Conservation (phyloP, 768 basidiomycete species). For the Termitomyces sp. region DNA sequence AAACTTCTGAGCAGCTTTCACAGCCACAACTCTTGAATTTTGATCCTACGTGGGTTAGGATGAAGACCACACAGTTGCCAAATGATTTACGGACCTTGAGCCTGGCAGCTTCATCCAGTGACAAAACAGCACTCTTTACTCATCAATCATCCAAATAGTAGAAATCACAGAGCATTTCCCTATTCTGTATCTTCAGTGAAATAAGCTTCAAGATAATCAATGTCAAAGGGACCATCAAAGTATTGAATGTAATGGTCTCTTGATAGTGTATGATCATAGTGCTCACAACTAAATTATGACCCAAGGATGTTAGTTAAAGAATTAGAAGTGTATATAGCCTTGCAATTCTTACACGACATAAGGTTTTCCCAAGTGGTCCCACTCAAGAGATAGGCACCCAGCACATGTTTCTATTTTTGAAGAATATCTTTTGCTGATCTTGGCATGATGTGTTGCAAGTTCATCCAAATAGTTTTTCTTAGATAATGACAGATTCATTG, state of each 20-base stretch:
- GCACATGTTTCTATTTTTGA: not conserved
- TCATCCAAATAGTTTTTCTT: not conserved
- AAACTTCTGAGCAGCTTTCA: conserved; percentile 85
- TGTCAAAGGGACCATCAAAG: no score
- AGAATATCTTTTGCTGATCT: not conserved
- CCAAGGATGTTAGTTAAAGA: no score
- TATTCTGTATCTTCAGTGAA: conserved; percentile 32
- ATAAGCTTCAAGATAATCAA: no score
- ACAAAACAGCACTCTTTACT: conserved; percentile 87
- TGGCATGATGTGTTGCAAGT: not conserved
- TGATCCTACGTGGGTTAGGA: conserved; percentile 50
- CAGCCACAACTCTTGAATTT: conserved; percentile 57
- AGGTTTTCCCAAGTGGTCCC: not conserved
- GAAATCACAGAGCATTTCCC: conserved; percentile 90
- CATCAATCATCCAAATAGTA: conserved; percentile 97
- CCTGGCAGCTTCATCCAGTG: conserved; percentile 71
- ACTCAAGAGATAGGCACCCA: not conserved
- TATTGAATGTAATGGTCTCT: no score
- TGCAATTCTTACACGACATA: not conserved
- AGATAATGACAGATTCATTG: not conserved
- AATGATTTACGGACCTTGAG: conserved; percentile 42
- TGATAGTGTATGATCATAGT: no score
- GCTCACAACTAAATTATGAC: no score
- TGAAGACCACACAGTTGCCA: not conserved
- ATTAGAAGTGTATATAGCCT: no score